Percentiles rank a stretch among this genome's conserved stretches.
These are phyloP conservation scores for Carex parvula DNA, from an alignment of 176 grass and related monocot species.

Conservation along the genomic window DNA sequence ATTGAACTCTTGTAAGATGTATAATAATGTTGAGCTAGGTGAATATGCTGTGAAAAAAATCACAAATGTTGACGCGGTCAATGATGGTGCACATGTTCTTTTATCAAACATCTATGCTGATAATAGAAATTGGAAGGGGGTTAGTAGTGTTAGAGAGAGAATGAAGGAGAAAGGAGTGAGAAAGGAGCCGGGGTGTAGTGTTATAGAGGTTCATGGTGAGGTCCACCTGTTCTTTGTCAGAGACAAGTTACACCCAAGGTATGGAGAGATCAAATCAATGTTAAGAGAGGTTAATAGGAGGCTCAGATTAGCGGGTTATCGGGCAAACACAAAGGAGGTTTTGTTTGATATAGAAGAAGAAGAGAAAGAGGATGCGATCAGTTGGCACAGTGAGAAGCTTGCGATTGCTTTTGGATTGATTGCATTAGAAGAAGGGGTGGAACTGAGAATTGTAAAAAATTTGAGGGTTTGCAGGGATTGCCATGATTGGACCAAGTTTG, in stretches of 20 bases:
- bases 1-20: constrained; percentile 70
- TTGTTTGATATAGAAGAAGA: constrained; percentile 77
- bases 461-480: constrained; percentile 64
- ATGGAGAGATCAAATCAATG: constrained; percentile 60
- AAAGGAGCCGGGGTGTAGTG: constrained; percentile 64
- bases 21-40: constrained; percentile 56
- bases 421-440: constrained; percentile 28
- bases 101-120: constrained; percentile 75
- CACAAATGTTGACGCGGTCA: constrained; percentile 36
- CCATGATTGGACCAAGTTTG: constrained; percentile 61
- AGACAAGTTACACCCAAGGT: constrained; percentile 44
- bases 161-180: constrained; percentile 65
- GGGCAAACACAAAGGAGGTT: constrained; percentile 56
- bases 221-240: constrained; percentile 64
- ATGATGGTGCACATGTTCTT: constrained; percentile 55
- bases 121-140: constrained; percentile 54
- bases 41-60: constrained; percentile 57
- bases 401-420: constrained; percentile 62
- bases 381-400: constrained; percentile 66
- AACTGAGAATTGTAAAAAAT: constrained; percentile 72
- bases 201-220: constrained; percentile 47
- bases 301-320: constrained; percentile 47
- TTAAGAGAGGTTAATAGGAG: constrained; percentile 46
- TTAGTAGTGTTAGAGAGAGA: constrained; percentile 35
- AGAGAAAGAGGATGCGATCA: constrained; percentile 63